Evolutionary conservation across 768 basidiomycete genomes (phyloP), one percentile per base, ranked within the genome.

Genomic region (Podaxis rugospora): DNA sequence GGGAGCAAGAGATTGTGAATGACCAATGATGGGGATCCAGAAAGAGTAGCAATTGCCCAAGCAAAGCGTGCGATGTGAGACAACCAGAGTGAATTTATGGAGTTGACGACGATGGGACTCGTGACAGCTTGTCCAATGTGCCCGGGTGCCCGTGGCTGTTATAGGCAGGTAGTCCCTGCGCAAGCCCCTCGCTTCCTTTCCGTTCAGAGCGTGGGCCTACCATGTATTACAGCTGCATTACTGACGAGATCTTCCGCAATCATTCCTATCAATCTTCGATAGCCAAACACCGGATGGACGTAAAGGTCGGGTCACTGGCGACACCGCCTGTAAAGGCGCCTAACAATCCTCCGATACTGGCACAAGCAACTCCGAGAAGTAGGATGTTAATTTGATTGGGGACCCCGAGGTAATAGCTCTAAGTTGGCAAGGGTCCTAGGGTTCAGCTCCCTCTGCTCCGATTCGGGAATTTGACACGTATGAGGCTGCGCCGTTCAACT

Each of bases 111-210:
- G 40, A 44, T 51, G 42, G 42, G 35, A 50, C 59, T 46, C 51
- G 59, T 60, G 59, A 53, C 42, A 44, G 51, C 13, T 28, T 42
- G 21, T 14, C 49, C 57, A 50, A 40, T 14, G 7, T 42, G 16
- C 49, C 51, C 37, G 50, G 50, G 58, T 49, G 51, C 55, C 46
- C 35, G 46, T 25, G 27, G 51, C 59, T 54, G 59, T 23, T 47
- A 46, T 44, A 53, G 58, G 59, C 59, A 60, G 59, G 42, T 46
- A 53, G 40, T 60, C 40, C 59, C 42, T 59, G 58, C 51, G 21
- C 21, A 28, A 52, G 4, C 42, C n/a, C 36, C 5, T 23, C 51
- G 28, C 59, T 46, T 51, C 59, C 51, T 46, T 47, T 60, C 59
- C 59, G 27, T 46, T 54, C 21, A 60, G 42, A 60, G 27, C 40